Conservation (phyloP, 208 protist species). For the Entamoeba invadens region DNA sequence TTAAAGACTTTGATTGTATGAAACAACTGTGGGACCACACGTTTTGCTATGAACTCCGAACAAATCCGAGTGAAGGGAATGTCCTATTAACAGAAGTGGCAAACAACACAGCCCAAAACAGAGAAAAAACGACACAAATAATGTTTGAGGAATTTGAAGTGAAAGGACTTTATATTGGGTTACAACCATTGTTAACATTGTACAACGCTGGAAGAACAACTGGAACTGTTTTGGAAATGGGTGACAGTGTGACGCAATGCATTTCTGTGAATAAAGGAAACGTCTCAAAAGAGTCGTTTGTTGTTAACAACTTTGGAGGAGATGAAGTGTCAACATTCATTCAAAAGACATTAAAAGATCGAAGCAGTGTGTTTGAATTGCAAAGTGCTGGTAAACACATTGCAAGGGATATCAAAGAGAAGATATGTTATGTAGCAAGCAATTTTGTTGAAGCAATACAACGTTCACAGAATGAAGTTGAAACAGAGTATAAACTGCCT, state of each 20-base stretch:
- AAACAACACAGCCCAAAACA: background rate
- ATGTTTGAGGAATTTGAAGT: background rate
- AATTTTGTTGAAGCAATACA: conserved; percentile 16
- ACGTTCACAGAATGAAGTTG: conserved; percentile 11
- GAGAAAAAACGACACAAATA: conserved; percentile 38
- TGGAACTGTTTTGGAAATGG: conserved; percentile 19
- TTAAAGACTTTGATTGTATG: conserved; percentile 28
- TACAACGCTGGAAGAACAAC: conserved; percentile 39
- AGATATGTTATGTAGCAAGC: background rate
- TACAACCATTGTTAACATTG: conserved; percentile 28
- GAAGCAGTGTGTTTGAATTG: background rate
- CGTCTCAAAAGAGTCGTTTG: conserved; percentile 45
- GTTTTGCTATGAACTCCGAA: conserved; percentile 43
- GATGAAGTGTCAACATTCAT: conserved; percentile 54
- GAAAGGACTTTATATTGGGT: conserved; percentile 31
- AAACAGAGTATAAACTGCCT: background rate
- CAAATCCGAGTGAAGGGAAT: background rate
- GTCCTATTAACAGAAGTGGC: background rate
- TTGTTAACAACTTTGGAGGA: conserved; percentile 52
- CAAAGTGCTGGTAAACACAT: background rate
- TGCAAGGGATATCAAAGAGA: conserved; percentile 13
- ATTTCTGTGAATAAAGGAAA: conserved; percentile 67
- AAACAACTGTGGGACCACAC: conserved; percentile 75
- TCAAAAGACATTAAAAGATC: conserved; percentile 41
- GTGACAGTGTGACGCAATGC: conserved; percentile 17